A percentile compares a stretch with the other conserved stretches of the same genome.
phyloP scores from a whole-genome alignment of 1,284 basidiomycete species.

The Malassezia psittaci region DNA sequence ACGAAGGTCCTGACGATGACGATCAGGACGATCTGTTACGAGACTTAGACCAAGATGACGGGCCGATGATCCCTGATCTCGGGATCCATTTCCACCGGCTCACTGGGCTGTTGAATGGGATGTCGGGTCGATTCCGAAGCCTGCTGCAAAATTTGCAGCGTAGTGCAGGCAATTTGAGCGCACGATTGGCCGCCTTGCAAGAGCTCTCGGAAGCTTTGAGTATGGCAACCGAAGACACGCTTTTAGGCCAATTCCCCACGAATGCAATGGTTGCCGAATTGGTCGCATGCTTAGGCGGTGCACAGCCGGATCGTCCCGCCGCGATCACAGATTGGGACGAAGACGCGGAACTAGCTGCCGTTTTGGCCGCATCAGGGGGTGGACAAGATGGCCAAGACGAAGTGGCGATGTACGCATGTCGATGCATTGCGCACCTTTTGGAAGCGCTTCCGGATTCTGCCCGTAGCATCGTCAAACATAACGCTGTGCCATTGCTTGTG shows the following conservation, averaged over 20 bases:
- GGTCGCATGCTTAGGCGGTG: constrained; percentile 78
- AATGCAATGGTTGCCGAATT: constrained; percentile 86
- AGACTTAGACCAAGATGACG: constrained; percentile 49
- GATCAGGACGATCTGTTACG: no score
- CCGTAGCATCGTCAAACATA: constrained; percentile 32
- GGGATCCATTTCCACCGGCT: constrained; percentile 38
- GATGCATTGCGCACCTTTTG: constrained; percentile 47
- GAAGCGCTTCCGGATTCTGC: constrained; percentile 46
- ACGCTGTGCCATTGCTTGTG: constrained; percentile 40
- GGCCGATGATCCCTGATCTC: constrained; percentile 49
- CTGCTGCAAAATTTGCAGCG: constrained; percentile 32
- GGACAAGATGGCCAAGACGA: constrained; percentile 29
- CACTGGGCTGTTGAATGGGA: constrained; percentile 38
- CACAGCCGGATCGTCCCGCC: constrained; percentile 40
- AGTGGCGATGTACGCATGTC: constrained; percentile 41
- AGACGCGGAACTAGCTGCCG: constrained; percentile 25
- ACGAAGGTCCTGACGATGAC: constrained; percentile 2
- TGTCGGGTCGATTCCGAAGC: constrained; percentile 27
- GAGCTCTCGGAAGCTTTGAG: constrained; percentile 88
- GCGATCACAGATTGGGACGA: constrained; percentile 21
- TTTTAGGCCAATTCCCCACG: constrained; percentile 86
- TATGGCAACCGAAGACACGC: constrained; percentile 92
- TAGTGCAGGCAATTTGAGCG: constrained; percentile 53
- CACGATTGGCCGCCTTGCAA: constrained; percentile 71
- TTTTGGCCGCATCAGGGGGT: neutral